Evolutionary conservation across 257 asterid genomes (phyloP), one percentile per base, ranked within the genome.

Genomic region (Penstemon barbatus): DNA sequence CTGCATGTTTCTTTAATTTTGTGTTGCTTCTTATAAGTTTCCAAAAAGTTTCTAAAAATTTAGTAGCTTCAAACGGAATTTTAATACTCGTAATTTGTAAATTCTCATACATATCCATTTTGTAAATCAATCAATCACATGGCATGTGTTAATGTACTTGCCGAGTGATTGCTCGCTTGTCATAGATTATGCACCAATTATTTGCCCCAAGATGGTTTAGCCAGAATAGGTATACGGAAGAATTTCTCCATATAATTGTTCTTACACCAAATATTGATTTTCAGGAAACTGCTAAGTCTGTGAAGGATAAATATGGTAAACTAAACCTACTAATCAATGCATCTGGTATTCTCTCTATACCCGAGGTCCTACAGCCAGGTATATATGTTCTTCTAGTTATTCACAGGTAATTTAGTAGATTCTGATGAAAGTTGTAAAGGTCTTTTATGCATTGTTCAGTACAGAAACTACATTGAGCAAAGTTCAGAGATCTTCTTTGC

Each of bases 391-490:
- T 45, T 53, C 46, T 58, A n/a, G 55, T 59, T 72, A 33, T 71
- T 15, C 55, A 15, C 44, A 57, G 25, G 19, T 0, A 43, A 61
- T 44, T 9, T 18, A 51, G 8, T 57, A 48, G 60, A 45, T 57
- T 72, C 18, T 15, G 25, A 50, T 13, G 41, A 36, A 65, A 54
- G 52, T 43, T 69, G 45, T 71, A 39, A 56, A 65, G 61, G 57
- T 46, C 37, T 67, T 72, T 68, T 54, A 49, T 70, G 61, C 64
- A 58, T 74, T 71, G 72, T 78, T 82, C 88, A 72, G 87, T 82
- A 77, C 96, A 91, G 99, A 94, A 83, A 94, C 99, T 61, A 94
- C 97, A 48, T 73, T 94, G 88, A 89, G 77, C 86, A 91, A 87
- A 81, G 90, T 90, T 69, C 79, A 89, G 77, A 80, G 87, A 61